Evolutionary conservation across 2,329 filamentous ascomycete species (phyloP).

Genomic region (Epichloe bromicola): DNA sequence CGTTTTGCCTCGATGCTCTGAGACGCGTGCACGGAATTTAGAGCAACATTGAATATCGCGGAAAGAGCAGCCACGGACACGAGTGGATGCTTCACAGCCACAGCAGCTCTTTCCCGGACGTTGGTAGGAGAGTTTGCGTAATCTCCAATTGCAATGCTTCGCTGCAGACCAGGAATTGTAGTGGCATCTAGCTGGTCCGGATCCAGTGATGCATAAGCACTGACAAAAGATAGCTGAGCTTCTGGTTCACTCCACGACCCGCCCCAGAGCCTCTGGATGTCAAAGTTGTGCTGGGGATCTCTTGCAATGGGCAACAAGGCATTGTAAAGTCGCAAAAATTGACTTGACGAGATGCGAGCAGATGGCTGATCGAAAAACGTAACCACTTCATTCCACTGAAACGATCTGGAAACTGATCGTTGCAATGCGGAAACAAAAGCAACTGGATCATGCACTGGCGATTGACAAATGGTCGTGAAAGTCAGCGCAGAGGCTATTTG

Average conservation of each 20-base stretch:
- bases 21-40: slow-evolving; percentile 47
- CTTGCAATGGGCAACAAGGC: slow-evolving; percentile 61
- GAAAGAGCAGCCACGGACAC: slow-evolving; percentile 77
- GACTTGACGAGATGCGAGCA: slow-evolving; percentile 60
- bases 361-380: slow-evolving; percentile 68
- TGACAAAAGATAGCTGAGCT: slow-evolving; percentile 86
- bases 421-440: slow-evolving; percentile 49
- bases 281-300: slow-evolving; percentile 40
- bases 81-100: slow-evolving; percentile 70
- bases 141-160: slow-evolving; percentile 56
- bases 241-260: slow-evolving; percentile 77
- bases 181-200: slow-evolving; percentile 69
- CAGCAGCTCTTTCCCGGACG: slow-evolving; percentile 38
- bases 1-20: slow-evolving; percentile 51
- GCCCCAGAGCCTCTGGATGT: slow-evolving; percentile 84
- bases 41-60: slow-evolving; percentile 51
- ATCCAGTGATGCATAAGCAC: slow-evolving; percentile 67
- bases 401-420: slow-evolving; percentile 47
- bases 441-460: slow-evolving; percentile 37
- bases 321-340: slow-evolving; percentile 72
- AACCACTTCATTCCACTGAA: slow-evolving; percentile 61
- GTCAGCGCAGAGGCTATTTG: slow-evolving; percentile 73
- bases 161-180: slow-evolving; percentile 68
- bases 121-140: slow-evolving; percentile 36
- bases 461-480: slow-evolving; percentile 47